These are phyloP conservation scores for Phytophthora capsici DNA, from an alignment of 352 stramenopile genomes.

Conservation along the genomic window DNA sequence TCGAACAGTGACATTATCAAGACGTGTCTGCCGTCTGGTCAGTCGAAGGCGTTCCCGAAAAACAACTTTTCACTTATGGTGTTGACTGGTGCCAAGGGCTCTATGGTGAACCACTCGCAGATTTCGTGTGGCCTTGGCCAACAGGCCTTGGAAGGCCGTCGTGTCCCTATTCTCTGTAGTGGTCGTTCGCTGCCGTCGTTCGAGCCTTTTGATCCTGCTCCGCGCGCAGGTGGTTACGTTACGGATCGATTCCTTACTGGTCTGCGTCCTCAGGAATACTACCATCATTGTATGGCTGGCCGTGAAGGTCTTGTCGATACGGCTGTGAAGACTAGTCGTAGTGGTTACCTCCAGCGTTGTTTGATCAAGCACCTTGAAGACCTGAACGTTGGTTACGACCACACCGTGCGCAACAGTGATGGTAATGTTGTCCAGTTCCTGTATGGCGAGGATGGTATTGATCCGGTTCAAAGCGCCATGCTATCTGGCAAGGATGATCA, in stretches of 20 bases:
- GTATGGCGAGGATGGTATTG: slow-evolving; percentile 99
- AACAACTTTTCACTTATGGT: slow-evolving; percentile 99
- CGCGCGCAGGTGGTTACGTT: slow-evolving; percentile 99
- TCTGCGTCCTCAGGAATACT: slow-evolving; percentile 98
- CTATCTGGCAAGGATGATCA: slow-evolving; percentile 93
- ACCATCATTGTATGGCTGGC: slow-evolving; percentile 99
- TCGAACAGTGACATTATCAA: slow-evolving; percentile 99
- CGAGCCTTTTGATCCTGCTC: slow-evolving; percentile 97
- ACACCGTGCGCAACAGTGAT: slow-evolving; percentile 98
- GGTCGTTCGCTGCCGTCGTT: slow-evolving; percentile 99
- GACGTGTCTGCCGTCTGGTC: slow-evolving; percentile 96
- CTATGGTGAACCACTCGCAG: slow-evolving; percentile 99
- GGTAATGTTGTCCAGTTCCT: slow-evolving; percentile 99
- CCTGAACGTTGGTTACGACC: slow-evolving; percentile 98
- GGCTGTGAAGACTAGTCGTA: slow-evolving; percentile 99
- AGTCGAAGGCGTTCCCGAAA: slow-evolving; percentile 97
- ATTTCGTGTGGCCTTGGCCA: slow-evolving; percentile 99
- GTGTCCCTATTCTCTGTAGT: slow-evolving; percentile 98
- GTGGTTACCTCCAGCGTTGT: slow-evolving; percentile 99
- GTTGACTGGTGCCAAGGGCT: slow-evolving; percentile 99
- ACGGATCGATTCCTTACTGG: slow-evolving; percentile 99
- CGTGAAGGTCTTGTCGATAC: slow-evolving; percentile 99
- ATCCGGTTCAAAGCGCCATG: slow-evolving; percentile 96
- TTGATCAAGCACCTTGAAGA: slow-evolving; percentile 99
- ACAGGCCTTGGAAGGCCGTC: slow-evolving; percentile 98